A percentile compares a stretch with the other conserved stretches of the same genome.
Evolutionary conservation across 164 flowering plant species (phyloP).

Genomic region (Stephania japonica): DNA sequence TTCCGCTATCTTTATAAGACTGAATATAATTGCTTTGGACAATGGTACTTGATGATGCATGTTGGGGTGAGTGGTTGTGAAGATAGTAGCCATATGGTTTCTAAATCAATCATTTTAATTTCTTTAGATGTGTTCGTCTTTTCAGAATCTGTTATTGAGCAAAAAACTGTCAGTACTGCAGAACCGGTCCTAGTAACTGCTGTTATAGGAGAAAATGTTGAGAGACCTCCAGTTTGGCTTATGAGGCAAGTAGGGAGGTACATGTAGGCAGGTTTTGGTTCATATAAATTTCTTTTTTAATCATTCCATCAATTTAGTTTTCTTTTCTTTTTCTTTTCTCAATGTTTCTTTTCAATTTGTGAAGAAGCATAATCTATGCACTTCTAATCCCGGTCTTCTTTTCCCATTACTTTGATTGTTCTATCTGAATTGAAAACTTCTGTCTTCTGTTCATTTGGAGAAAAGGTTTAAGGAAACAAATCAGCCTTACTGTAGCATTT

Average conservation of each 20-base stretch:
- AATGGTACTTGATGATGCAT: background rate
- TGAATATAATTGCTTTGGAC: background rate
- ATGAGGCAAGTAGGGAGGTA: constrained; percentile 99
- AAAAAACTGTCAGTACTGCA: constrained; percentile 35
- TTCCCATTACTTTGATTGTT: background rate
- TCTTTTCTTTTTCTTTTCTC: background rate
- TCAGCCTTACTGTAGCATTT: background rate
- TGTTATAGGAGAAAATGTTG: constrained; percentile 73
- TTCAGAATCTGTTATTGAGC: constrained; percentile 61
- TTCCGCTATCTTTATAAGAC: background rate
- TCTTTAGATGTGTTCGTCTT: constrained; percentile 3
- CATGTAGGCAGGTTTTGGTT: constrained; percentile 91
- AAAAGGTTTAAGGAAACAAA: background rate
- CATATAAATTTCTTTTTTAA: constrained; percentile 3
- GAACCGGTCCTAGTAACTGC: constrained; percentile 89
- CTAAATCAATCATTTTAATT: background rate
- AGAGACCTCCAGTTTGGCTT: constrained; percentile 98
- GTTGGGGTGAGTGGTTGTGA: background rate
- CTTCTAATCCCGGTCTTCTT: background rate
- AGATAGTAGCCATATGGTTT: background rate
- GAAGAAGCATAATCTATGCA: background rate
- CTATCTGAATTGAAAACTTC: background rate
- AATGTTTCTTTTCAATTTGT: background rate
- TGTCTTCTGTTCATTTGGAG: background rate
- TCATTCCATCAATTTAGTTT: background rate